These are phyloP conservation scores for Rusavskia elegans DNA, from an alignment of 495 filamentous ascomycete genomes.

Conservation along the genomic window DNA sequence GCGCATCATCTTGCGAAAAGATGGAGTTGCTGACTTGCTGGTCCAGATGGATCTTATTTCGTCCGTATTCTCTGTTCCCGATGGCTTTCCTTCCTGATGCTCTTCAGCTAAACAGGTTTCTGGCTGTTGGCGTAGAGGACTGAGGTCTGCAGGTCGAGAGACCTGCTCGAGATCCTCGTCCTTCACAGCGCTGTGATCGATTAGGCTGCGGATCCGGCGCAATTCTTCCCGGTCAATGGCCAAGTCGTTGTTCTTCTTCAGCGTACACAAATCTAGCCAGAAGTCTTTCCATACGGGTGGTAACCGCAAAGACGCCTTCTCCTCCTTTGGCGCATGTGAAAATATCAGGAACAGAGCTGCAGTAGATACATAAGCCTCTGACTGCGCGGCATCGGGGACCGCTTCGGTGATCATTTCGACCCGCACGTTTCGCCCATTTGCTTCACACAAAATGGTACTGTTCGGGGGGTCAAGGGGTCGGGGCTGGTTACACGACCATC, in stretches of 20 bases:
- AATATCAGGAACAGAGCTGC: slow-evolving; percentile 69
- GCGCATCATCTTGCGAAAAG: slow-evolving; percentile 32
- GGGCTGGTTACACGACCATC: slow-evolving; percentile 69
- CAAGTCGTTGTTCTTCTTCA: slow-evolving; percentile 52
- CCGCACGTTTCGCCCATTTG: slow-evolving; percentile 27
- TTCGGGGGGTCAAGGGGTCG: slow-evolving; percentile 23
- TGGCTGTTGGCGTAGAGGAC: background rate
- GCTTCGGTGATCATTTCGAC: slow-evolving; percentile 62
- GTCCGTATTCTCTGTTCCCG: slow-evolving; percentile 10
- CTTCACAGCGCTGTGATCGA: slow-evolving; percentile 17
- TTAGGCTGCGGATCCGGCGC: slow-evolving; percentile 40
- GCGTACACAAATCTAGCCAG: slow-evolving; percentile 60
- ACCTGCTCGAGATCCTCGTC: background rate
- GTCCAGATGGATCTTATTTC: slow-evolving; percentile 49
- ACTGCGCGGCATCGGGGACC: slow-evolving; percentile 63
- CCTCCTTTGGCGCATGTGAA: slow-evolving; percentile 58
- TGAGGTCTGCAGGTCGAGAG: background rate
- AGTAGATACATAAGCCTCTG: slow-evolving; percentile 74
- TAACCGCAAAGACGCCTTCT: slow-evolving; percentile 66
- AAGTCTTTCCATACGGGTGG: slow-evolving; percentile 71
- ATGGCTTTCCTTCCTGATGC: background rate
- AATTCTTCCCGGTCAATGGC: slow-evolving; percentile 49
- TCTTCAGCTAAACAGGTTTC: background rate
- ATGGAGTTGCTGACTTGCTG: slow-evolving; percentile 44
- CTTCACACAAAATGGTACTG: slow-evolving; percentile 25